These are phyloP conservation scores for Plantago rigida DNA, from an alignment of 305 asterid species.

Conservation along the genomic window DNA sequence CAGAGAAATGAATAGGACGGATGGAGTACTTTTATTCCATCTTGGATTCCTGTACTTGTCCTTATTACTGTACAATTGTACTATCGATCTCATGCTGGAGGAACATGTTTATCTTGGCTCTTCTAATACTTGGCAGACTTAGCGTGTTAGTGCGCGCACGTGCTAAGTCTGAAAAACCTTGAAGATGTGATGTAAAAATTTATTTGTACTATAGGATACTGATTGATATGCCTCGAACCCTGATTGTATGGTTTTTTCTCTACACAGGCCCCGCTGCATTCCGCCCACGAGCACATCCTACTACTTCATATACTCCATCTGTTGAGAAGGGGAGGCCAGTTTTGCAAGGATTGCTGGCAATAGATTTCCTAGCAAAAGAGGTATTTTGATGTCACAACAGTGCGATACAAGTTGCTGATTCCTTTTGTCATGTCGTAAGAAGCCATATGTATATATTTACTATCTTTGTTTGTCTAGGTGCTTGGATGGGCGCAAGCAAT, in stretches of 20 bases:
- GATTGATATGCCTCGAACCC: slow-evolving; percentile 19
- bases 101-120: slow-evolving; percentile 1
- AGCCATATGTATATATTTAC: slow-evolving; percentile 15
- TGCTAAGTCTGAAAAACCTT: neutral
- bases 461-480: slow-evolving; percentile 46
- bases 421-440: slow-evolving; percentile 19
- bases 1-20: too few species aligned
- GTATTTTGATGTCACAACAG: slow-evolving; percentile 32
- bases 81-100: slow-evolving; percentile 16
- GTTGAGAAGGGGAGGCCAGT: slow-evolving; percentile 91
- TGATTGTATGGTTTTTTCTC: slow-evolving; percentile 22
- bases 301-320: slow-evolving; percentile 63
- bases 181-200: slow-evolving; percentile 3
- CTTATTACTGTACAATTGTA: slow-evolving; percentile 7
- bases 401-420: neutral
- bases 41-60: slow-evolving; percentile 8
- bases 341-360: slow-evolving; percentile 91
- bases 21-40: neutral
- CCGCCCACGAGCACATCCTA: slow-evolving; percentile 84
- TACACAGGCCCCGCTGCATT: slow-evolving; percentile 94
- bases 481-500: slow-evolving; percentile 99
- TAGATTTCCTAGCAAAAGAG: slow-evolving; percentile 95
- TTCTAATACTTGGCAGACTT: neutral
- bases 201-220: slow-evolving; percentile 15
- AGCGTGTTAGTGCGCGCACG: too few species aligned